These are phyloP conservation scores for Quercus lobata DNA, from an alignment of 331 rosid genomes.

Conservation along the genomic window DNA sequence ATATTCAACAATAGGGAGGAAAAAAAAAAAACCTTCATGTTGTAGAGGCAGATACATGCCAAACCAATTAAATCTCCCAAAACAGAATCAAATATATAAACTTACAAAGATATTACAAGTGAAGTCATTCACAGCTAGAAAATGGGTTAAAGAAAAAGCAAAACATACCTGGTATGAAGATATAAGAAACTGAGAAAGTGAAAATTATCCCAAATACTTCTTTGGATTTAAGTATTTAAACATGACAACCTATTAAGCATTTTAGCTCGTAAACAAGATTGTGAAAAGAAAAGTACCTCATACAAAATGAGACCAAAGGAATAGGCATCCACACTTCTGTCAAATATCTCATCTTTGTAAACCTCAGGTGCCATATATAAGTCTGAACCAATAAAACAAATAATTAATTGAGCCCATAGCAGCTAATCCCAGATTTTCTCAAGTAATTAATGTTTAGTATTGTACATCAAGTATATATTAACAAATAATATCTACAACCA, in stretches of 20 bases:
- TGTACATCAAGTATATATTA: not conserved
- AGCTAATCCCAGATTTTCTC: not conserved
- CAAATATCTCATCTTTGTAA: slow-evolving; percentile 70
- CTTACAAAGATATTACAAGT: not conserved
- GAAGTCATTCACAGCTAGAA: slow-evolving; percentile 10
- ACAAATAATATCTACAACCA: not conserved
- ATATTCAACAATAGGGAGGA: not conserved
- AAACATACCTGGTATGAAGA: not conserved
- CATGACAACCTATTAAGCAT: slow-evolving; percentile 10
- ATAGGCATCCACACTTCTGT: slow-evolving; percentile 79
- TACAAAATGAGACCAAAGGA: slow-evolving; percentile 85
- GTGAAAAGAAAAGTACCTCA: slow-evolving; percentile 51
- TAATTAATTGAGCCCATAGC: slow-evolving; percentile 7
- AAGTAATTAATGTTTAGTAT: not conserved
- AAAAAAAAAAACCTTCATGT: not conserved
- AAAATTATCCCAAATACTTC: not conserved
- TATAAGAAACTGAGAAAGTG: slow-evolving; percentile 13
- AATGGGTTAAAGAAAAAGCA: slow-evolving; percentile 2
- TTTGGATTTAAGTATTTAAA: not conserved
- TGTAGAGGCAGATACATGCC: not conserved
- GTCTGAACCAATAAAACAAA: slow-evolving; percentile 45
- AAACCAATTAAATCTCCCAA: not conserved
- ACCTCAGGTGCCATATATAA: slow-evolving; percentile 89
- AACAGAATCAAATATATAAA: slow-evolving; percentile 2
- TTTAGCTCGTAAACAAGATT: not conserved